Base-by-base conservation (phyloP, 345 rosid species). In the Murraya paniculata region DNA sequence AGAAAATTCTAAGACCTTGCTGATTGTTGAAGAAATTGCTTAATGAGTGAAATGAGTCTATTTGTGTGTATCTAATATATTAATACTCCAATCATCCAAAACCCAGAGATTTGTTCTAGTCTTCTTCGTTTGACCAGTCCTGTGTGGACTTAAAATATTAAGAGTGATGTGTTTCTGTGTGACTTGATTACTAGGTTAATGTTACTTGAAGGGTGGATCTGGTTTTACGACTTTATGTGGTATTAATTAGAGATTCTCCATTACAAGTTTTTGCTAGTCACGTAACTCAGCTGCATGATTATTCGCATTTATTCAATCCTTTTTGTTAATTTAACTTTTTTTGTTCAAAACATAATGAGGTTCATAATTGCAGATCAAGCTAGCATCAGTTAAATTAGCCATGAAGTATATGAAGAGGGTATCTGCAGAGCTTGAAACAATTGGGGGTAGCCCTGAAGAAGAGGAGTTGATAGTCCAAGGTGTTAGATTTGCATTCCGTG, bases 361-460 rank as follows among this genome's bases (percentile, higher is more conserved):
- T 56, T 31, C 33, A 27, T 8, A 64, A 22, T 81, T 78, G 77
- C 88, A 97, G 99, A 93, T 97, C 9, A 94, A 97, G 74, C 77
- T 91, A 33, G 97, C 93, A 9, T 97, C 98, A 1, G 99, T 90
- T n/a, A 97, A 94, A 80, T 83, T 94, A 75, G 98, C 99, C 2
- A 90, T 85, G 99, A 93, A 94, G 87, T 94, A 89, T 86, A 94
- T 97, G 99, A 97, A 85, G 85, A 86, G 99, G 81, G 97, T 94
- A 19, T 94, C 99, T 0, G 95, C 98, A 0, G 98, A 91, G 82
- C 95, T 94, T 0, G 94, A 94, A 83, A 79, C 79, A 9, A 90
- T 85, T 9, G 91, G 81, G 2, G 87, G 94, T 14, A 85, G 91
- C 2, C 92, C 94, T 1, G 99, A 96, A 82, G 98, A 97, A 84